Conservation (phyloP, 2,329 filamentous ascomycete genomes). For the Penicillium expansum region DNA sequence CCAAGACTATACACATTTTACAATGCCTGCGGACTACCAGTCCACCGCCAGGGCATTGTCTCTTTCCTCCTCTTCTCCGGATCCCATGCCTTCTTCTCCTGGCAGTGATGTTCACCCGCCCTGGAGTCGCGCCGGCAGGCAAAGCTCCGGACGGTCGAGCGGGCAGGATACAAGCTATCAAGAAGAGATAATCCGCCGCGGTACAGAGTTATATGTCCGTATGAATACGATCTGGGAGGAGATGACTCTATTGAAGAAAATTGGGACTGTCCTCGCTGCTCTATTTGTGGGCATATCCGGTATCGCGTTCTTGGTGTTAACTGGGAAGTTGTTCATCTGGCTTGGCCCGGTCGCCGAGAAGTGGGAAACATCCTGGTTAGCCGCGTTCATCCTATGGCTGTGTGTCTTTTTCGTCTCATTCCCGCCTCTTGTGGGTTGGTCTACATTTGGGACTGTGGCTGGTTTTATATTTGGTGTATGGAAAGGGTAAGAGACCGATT, state of each 20-base stretch:
- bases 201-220: constrained; percentile 35
- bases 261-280: constrained; percentile 54
- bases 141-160: constrained; percentile 39
- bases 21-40: constrained; percentile 51
- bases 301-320: constrained; percentile 73
- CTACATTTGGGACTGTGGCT: constrained; percentile 66
- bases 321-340: constrained; percentile 72
- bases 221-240: constrained; percentile 35
- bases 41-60: constrained; percentile 54
- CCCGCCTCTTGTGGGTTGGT: constrained; percentile 85
- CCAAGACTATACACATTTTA: constrained; percentile 9
- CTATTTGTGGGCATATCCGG: constrained; percentile 55
- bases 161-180: constrained; percentile 33
- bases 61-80: constrained; percentile 47
- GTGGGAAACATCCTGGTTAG: constrained; percentile 71
- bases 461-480: constrained; percentile 72
- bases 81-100: constrained; percentile 46
- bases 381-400: constrained; percentile 72
- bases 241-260: constrained; percentile 57
- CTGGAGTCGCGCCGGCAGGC: constrained; percentile 51
- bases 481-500: constrained; percentile 56
- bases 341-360: constrained; percentile 69
- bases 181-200: constrained; percentile 40
- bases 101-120: constrained; percentile 45
- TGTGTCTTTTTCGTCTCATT: constrained; percentile 76